A percentile compares a stretch with the other conserved stretches of the same genome.
phyloP scores from a whole-genome alignment of 176 grass and related monocot genomes.

The Pharus latifolius region DNA sequence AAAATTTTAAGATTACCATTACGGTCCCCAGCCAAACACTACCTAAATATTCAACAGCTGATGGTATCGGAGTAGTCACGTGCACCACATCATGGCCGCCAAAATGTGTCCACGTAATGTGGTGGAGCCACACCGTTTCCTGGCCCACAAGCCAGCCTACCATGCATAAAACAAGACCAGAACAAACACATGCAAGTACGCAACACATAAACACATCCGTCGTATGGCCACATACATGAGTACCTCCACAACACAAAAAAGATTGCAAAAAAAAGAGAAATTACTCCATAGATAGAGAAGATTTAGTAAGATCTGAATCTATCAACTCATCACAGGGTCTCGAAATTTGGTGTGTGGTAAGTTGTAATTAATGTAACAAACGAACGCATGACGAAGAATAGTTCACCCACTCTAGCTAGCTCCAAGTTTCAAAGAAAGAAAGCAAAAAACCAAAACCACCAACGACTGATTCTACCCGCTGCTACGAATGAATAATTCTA shows the following conservation, averaged over 20 bases:
- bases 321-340: background rate
- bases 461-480: conserved; percentile 6
- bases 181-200: conserved; percentile 47
- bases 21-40: no score
- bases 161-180: background rate
- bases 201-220: background rate
- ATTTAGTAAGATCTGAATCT: conserved; percentile 7
- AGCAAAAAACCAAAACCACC: conserved; percentile 11
- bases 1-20: no score
- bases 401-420: background rate
- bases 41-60: no score
- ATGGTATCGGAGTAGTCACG: no score
- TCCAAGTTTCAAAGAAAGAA: conserved; percentile 41
- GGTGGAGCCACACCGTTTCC: no score
- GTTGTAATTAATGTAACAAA: conserved; percentile 22
- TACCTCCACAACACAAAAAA: background rate
- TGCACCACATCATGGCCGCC: no score
- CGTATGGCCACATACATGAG: background rate
- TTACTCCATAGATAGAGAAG: background rate
- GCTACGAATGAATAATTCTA: background rate
- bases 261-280: background rate
- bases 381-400: conserved; percentile 6
- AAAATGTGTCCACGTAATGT: no score
- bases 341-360: conserved; percentile 9
- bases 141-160: background rate